Base-by-base conservation (phyloP, 495 filamentous ascomycete species). In the Diplogelasinospora grovesii region DNA sequence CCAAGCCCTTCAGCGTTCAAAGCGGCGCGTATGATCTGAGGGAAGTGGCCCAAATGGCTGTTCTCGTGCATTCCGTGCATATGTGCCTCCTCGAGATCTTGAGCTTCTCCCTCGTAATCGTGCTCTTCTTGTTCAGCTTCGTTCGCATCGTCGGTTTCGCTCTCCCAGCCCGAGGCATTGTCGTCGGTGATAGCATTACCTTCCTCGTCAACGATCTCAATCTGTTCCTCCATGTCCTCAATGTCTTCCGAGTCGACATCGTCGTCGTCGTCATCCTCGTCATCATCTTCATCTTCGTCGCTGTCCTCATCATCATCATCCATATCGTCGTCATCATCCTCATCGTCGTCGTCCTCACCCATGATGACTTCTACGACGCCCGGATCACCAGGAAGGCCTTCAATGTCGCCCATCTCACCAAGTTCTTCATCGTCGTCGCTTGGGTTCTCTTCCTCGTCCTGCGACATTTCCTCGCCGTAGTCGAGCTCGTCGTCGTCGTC, bases 401-500 rank as follows among this genome's bases (percentile, higher is more conserved):
- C 89, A 40, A 94, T 83, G 4, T 73, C 76, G 7, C 89, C 90
- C 68, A 92, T 86, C 24, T 82, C 84, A 50, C 80, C 72, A 13
- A 73, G 59, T 23, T 81, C 89, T 39, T 85, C 89, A 41, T 84
- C 81, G 36, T 96, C 89, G 51, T 95, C 92, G 50, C 87, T 93
- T 32, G 92, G 78, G 48, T 94, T 86, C 7, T 86, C 89, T 61
- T 95, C 89, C 40, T 85, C 80, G 56, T 87, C 83, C 36, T 74
- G 75, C 1, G 74, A 79, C 57, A 80, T 77, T 13, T 86, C 88
- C 41, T 90, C 89, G 8, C 88, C 85, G 48, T 89, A 89, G 34
- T 86, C 88, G 73, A 96, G 89, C 42, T 90, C 89, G 21, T 94
- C 89, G 33, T 77, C 78, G 27, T 85, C 80, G 50, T 89, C 86